phyloP scores from a whole-genome alignment of 208 protist genomes.

The Leishmania tropica region DNA sequence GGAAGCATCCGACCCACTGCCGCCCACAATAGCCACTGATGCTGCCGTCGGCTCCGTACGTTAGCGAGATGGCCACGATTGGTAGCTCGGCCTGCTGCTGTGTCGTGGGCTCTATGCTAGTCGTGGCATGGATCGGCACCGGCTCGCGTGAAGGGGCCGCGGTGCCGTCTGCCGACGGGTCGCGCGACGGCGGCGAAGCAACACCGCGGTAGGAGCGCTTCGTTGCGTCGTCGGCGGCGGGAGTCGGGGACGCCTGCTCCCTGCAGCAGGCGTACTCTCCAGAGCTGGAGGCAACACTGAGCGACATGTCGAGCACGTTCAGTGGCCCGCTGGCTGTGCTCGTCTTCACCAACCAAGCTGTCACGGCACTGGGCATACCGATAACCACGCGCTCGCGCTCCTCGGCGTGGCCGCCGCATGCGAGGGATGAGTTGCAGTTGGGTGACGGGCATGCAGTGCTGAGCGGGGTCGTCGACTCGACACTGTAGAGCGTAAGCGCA shows the following conservation, averaged over 20 bases:
- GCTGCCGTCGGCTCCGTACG: constrained; percentile 35
- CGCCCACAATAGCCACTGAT: constrained; percentile 35
- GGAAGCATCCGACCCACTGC: constrained; percentile 34
- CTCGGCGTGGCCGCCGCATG: background rate
- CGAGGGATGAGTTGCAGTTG: background rate
- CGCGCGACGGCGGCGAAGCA: background rate
- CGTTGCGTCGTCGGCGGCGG: background rate
- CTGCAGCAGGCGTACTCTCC: constrained; percentile 12
- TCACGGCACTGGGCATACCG: constrained; percentile 18
- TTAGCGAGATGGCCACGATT: constrained; percentile 27
- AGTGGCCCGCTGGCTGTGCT: background rate
- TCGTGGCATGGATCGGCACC: background rate
- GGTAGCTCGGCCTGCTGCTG: constrained; percentile 8
- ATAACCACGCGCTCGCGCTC: constrained; percentile 13
- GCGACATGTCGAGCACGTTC: constrained; percentile 22
- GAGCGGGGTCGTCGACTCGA: constrained; percentile 11
- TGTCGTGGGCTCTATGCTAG: background rate
- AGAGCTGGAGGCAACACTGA: constrained; percentile 21
- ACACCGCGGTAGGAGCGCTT: background rate
- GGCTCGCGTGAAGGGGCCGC: background rate
- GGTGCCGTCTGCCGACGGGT: background rate
- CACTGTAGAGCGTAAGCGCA: constrained; percentile 18
- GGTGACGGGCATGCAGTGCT: constrained; percentile 9
- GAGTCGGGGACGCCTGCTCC: background rate
- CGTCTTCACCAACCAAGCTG: constrained; percentile 24